Base-by-base conservation (phyloP, 441 rosid species). In the Pelargonium cotyledonis region DNA sequence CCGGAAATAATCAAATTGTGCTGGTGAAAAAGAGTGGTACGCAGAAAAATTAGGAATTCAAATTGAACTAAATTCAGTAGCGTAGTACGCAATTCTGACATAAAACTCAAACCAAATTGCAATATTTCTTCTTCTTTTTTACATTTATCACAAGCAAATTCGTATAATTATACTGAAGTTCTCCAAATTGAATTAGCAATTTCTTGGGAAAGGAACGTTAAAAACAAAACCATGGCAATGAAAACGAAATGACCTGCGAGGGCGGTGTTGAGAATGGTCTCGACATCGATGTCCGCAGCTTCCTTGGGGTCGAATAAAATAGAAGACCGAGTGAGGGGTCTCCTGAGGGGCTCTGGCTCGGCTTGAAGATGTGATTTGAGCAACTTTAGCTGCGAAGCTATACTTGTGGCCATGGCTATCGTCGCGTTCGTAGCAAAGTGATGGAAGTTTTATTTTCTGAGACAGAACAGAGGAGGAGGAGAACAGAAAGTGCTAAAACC, bases 211-310 rank as follows among this genome's bases (percentile, higher is more conserved):
- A 57, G 62, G 10, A 57, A 4, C 38, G 38, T 31, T 31, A 49
- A 18, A 16, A 38, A 12, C 5, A 19, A 23, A 18, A 38, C 29
- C 3, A 51, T 58, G 26, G 21, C 9, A 71, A 65, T 4, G 43
- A 65, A 70, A 64, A 9, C 14, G 21, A 66, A 69, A 77, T 35
- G 1, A 92, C 99, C 99, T 74, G 89, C 78, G 70, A 84, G 79
- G 1, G 92, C 96, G 12, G 88, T 83, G 63, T 65, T 72, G 26
- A 82, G 76, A 46, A 95, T 83, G 14, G 91, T 77, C 5, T 95
- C 98, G 66, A 85, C 73, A 66, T 92, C 96, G 8, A 90, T 73
- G 75, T 95, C 99, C 3, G 92, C 90, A 12, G 95, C 95, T 78
- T 85, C 87, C 73, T 83, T 85, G 47, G 92, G 77, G 61, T 72